Conservation (phyloP, 345 rosid genomes). For the Pistacia atlantica region DNA sequence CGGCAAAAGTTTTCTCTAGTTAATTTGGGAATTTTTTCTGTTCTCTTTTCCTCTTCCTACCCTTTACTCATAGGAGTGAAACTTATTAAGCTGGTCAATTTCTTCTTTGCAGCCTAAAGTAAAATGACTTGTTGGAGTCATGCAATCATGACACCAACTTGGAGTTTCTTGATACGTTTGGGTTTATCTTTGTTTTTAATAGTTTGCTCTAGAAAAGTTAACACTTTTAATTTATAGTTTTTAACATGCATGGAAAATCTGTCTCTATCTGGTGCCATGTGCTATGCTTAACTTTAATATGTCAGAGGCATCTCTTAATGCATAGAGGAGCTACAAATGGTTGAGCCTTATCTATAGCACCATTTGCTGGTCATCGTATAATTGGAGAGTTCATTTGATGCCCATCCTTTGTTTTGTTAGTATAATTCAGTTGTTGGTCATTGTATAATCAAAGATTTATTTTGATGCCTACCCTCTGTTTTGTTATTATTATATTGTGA, state of each 20-base stretch:
- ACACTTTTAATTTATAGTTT: not conserved
- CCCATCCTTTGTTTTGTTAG: not conserved
- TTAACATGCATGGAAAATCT: not conserved
- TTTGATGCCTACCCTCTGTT: not conserved
- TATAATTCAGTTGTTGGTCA: too few species aligned
- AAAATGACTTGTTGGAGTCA: not conserved
- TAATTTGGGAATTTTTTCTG: too few species aligned
- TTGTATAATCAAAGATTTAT: not conserved
- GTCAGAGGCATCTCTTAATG: not conserved
- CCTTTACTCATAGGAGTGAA: too few species aligned
- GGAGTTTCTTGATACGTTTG: not conserved
- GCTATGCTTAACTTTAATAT: not conserved
- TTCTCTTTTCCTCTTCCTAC: too few species aligned
- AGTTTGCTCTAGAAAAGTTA: not conserved
- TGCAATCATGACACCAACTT: not conserved
- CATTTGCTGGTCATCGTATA: not conserved
- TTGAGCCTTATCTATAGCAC: not conserved
- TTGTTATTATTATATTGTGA: not conserved
- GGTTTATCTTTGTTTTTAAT: not conserved
- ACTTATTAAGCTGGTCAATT: too few species aligned
- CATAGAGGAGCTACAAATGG: not conserved
- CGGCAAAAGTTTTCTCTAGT: not conserved
- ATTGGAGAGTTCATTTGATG: not conserved
- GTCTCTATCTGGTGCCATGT: not conserved
- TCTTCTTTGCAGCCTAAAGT: not conserved